Evolutionary conservation across 306 rosid genomes (phyloP).

Genomic region (Fragaria nilgerrensis): DNA sequence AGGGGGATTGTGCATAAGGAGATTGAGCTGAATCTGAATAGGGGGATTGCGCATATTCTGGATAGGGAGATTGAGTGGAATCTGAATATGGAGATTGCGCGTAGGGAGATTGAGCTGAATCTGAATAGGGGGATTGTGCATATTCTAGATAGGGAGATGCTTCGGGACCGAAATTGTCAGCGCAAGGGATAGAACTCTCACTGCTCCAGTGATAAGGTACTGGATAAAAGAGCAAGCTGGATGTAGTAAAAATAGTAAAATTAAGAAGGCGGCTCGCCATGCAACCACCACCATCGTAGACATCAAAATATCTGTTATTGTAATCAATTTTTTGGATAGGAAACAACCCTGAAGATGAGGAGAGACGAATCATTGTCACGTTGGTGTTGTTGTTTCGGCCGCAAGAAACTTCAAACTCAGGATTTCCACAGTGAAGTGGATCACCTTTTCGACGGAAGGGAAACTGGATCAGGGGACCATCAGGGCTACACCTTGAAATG

Average conservation of each 20-base stretch:
- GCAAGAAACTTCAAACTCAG: constrained; percentile 46
- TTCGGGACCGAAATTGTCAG: not conserved
- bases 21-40: not conserved
- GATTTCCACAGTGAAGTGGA: constrained; percentile 26
- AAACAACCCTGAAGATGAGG: constrained; percentile 10
- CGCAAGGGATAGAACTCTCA: too few relatives aligned
- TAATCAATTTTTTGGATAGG: not conserved
- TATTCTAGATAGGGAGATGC: too few relatives aligned
- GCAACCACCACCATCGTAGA: not conserved
- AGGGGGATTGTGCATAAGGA: not conserved
- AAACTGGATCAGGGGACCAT: constrained; percentile 26
- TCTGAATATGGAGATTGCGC: too few relatives aligned
- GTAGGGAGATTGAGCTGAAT: too few relatives aligned
- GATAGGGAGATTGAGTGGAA: too few relatives aligned
- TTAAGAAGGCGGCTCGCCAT: constrained; percentile 7
- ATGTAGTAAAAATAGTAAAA: not conserved
- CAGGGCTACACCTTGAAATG: constrained; percentile 18
- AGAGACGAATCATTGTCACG: constrained; percentile 12
- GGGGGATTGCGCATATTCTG: not conserved
- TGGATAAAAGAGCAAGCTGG: not conserved
- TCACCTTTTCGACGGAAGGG: constrained; percentile 33
- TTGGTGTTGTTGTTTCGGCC: not conserved
- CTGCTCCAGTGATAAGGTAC: not conserved
- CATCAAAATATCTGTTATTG: accelerated
- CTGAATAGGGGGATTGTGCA: too few relatives aligned